These are phyloP conservation scores for Aaosphaeria pasadenensis DNA, from an alignment of 2,329 filamentous ascomycete genomes.

Conservation along the genomic window DNA sequence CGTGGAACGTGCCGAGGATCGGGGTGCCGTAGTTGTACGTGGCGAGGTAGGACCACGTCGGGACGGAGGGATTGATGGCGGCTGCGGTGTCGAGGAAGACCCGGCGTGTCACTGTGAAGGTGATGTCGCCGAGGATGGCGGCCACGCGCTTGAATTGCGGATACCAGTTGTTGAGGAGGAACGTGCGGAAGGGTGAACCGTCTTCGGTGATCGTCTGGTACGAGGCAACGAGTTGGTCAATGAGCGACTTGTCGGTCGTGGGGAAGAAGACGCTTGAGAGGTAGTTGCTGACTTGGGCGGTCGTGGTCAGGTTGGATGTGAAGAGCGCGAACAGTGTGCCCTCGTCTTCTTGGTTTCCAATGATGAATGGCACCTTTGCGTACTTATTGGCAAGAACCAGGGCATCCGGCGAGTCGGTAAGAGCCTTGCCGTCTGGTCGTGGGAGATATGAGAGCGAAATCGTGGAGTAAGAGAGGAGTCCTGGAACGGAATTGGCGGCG, in stretches of 20 bases:
- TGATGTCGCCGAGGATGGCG: constrained; percentile 71
- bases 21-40: constrained; percentile 71
- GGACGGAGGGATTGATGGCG: constrained; percentile 54
- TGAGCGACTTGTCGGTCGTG: constrained; percentile 48
- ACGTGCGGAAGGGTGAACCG: constrained; percentile 72
- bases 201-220: constrained; percentile 58
- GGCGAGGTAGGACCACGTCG: constrained; percentile 71
- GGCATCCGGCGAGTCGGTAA: constrained; percentile 62
- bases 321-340: constrained; percentile 72
- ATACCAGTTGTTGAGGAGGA: constrained; percentile 66
- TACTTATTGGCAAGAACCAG: constrained; percentile 54
- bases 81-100: constrained; percentile 54
- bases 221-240: constrained; percentile 57
- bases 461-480: constrained; percentile 64
- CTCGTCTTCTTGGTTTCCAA: constrained; percentile 78
- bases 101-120: constrained; percentile 70
- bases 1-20: constrained; percentile 74
- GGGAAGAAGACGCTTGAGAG: constrained; percentile 61
- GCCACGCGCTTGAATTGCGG: constrained; percentile 75
- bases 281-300: constrained; percentile 59
- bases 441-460: constrained; percentile 72
- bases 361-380: constrained; percentile 60
- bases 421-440: constrained; percentile 64
- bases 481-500: constrained; percentile 68
- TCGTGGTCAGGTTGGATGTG: constrained; percentile 65